Conservation (phyloP, 495 filamentous ascomycete species). For the Aspergillus olivimuriae region DNA sequence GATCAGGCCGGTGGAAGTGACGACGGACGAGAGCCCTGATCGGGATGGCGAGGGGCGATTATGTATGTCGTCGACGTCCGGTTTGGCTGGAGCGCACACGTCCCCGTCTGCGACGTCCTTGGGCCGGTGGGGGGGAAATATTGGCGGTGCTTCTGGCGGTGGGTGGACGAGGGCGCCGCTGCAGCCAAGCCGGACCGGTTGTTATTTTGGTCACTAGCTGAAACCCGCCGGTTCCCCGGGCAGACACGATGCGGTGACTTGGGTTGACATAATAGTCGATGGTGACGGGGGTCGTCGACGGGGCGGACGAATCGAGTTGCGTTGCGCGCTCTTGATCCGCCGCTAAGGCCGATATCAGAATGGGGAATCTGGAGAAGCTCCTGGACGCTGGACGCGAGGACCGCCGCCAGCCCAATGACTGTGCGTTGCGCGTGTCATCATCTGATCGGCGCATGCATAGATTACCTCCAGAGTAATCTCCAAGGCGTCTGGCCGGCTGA, state of each 20-base stretch:
- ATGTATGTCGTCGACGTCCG: no score
- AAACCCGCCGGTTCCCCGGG: not conserved
- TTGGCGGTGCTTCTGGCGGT: no score
- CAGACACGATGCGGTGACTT: not conserved
- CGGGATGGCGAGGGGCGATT: no score
- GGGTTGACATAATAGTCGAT: not conserved
- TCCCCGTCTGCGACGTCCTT: no score
- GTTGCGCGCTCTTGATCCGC: constrained; percentile 1
- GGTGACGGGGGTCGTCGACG: not conserved
- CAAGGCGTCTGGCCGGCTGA: not conserved
- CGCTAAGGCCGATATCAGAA: not conserved
- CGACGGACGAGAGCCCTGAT: no score
- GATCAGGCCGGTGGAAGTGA: no score
- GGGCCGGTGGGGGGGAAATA: no score
- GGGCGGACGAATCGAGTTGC: not conserved
- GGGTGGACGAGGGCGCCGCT: no score
- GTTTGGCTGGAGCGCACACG: no score
- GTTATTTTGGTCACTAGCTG: no score
- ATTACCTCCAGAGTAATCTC: not conserved
- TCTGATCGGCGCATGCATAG: not conserved
- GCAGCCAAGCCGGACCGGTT: no score
- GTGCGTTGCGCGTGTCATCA: not conserved
- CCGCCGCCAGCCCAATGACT: not conserved
- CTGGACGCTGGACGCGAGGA: not conserved
- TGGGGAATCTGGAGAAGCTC: not conserved